phyloP scores from a whole-genome alignment of 2,329 filamentous ascomycete genomes.

The Neocatenulostroma microsporum region DNA sequence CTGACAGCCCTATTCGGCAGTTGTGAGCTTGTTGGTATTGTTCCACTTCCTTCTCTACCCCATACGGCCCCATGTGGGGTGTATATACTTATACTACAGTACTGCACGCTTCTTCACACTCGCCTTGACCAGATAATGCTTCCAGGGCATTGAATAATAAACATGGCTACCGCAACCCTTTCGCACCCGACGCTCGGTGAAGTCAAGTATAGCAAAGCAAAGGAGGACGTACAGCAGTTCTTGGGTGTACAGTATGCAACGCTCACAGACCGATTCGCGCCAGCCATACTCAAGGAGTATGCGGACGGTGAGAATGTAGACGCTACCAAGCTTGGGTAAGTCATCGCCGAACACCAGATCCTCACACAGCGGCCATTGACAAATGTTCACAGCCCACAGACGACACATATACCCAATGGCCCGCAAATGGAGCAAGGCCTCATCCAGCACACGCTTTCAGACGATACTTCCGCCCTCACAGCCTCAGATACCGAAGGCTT shows the following conservation, averaged over 20 bases:
- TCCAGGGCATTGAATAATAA: not conserved
- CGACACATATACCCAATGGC: slow-evolving; percentile 26
- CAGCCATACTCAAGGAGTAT: slow-evolving; percentile 25
- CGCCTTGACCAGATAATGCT: not conserved
- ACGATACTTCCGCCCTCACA: slow-evolving; percentile 28
- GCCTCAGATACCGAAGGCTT: slow-evolving; percentile 43
- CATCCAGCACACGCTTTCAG: slow-evolving; percentile 42
- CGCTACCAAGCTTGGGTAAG: slow-evolving; percentile 31
- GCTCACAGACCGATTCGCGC: slow-evolving; percentile 31
- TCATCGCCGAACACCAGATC: not conserved
- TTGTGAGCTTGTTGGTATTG: no score
- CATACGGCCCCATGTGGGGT: no score
- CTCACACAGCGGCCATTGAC: slow-evolving; percentile 35
- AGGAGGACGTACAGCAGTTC: slow-evolving; percentile 26
- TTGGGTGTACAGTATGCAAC: slow-evolving; percentile 34
- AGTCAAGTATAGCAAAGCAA: slow-evolving; percentile 16
- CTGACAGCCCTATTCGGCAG: no score
- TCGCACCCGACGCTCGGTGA: slow-evolving; percentile 19
- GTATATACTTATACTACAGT: no score
- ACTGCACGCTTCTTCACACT: no score
- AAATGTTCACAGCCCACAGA: not conserved
- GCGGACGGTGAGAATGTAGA: slow-evolving; percentile 22
- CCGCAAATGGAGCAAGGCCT: slow-evolving; percentile 41
- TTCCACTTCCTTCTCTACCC: no score
- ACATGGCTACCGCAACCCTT: slow-evolving; percentile 7